Base-by-base conservation (phyloP, 371 early-diverging fungal species). In the Mortierella sp. region DNA sequence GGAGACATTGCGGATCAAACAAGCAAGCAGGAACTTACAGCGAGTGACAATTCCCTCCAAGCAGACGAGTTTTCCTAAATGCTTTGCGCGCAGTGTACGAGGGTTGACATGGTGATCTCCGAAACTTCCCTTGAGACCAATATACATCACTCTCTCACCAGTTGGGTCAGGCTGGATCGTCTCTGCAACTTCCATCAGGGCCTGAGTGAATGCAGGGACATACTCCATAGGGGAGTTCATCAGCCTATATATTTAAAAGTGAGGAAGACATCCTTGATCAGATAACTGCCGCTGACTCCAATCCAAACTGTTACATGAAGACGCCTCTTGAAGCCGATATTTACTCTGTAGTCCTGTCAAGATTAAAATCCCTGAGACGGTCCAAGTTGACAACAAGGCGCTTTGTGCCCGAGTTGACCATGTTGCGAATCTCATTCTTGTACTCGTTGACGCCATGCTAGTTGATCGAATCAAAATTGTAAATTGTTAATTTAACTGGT, bases 21-120 rank as follows among this genome's bases (percentile, higher is more conserved):
- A 32, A 57, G 16, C 26, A 57, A 30, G 58, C 11, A 20, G 40
- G 43, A 39, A 84, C 87, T 72, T 87, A 90, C 98, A 97, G 70
- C 95, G 92, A 4, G 99, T 99, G 32, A 99, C 98, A 75, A 99
- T 99, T 60, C 99, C 99, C 86, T 99, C 99, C 43, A 99, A 83
- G 75, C 96, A 97, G 39, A 99, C 93, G 68, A 99, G 87, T 81
- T 94, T 94, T 32, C 97, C 97, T 26, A 99, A 80, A 66, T 91
- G 93, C 63, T 83, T 84, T 10, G 99, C 93, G 35, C 89, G 90
- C 58, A 99, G 75, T n/a, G 94, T 93, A 64, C 99, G 90, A 16
- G 99, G 99, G 67, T 93, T 95, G 65, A 98, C 87, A 57, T 93
- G 90, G 72, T 96, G 87, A 40, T 93, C 94, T 49, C 99, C 99